Evolutionary conservation across 2,329 filamentous ascomycete genomes (phyloP).

Genomic region (Microdochium paspali): DNA sequence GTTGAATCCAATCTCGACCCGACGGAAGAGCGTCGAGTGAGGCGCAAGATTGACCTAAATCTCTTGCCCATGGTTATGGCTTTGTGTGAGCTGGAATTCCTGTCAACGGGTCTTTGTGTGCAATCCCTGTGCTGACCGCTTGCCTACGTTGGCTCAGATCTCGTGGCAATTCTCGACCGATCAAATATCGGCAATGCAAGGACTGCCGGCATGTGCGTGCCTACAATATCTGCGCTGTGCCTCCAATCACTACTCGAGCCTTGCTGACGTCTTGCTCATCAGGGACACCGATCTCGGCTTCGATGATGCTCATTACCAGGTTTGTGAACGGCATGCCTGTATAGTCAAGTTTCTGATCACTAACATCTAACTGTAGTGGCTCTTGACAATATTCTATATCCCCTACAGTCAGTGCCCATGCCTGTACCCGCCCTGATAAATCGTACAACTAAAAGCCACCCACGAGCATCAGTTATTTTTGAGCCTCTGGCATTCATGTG

Average conservation of each 20-base stretch:
- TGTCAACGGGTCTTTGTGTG: slow-evolving; percentile 9
- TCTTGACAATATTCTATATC: slow-evolving; percentile 34
- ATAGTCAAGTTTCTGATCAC: slow-evolving; percentile 1
- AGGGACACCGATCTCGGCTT: slow-evolving; percentile 23
- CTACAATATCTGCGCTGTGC: background rate
- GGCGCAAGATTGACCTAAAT: background rate
- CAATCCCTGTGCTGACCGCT: background rate
- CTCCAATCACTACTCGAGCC: background rate
- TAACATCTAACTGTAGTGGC: slow-evolving; percentile 18
- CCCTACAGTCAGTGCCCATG: slow-evolving; percentile 23
- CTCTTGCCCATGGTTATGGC: background rate
- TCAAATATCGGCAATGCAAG: slow-evolving; percentile 30
- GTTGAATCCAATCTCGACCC: background rate
- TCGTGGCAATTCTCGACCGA: slow-evolving; percentile 26
- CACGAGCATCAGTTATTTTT: slow-evolving; percentile 21
- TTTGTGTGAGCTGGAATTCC: background rate
- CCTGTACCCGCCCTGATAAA: background rate
- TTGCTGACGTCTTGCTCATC: background rate
- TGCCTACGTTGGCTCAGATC: slow-evolving; percentile 10
- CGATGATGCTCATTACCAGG: slow-evolving; percentile 26
- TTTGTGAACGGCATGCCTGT: no score
- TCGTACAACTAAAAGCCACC: background rate
- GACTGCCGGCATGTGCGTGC: slow-evolving; percentile 22
- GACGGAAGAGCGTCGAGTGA: background rate
- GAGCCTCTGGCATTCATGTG: slow-evolving; percentile 32